Percentiles rank a stretch among this genome's conserved stretches.
Conservation (phyloP, 2,329 filamentous ascomycete species). For the Blumeria hordei region DNA sequence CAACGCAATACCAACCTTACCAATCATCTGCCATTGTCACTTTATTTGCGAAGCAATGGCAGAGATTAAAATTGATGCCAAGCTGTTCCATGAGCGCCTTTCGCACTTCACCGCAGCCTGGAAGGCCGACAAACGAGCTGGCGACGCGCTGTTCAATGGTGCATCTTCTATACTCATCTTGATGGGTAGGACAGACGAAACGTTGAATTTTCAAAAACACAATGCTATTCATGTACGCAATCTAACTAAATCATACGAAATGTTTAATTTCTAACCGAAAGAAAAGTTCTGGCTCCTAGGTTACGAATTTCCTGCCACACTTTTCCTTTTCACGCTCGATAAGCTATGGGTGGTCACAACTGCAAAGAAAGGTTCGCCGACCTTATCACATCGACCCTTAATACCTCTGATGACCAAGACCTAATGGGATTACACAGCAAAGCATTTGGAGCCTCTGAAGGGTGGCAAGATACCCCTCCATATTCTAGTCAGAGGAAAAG, state of each 20-base stretch:
- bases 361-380: slow-evolving; percentile 62
- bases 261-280: slow-evolving; percentile 3
- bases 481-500: slow-evolving; percentile 76
- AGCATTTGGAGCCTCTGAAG: slow-evolving; percentile 79
- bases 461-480: slow-evolving; percentile 82
- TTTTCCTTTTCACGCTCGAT: slow-evolving; percentile 79
- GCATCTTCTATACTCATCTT: slow-evolving; percentile 68
- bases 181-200: slow-evolving; percentile 88
- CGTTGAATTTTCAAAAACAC: slow-evolving; percentile 74
- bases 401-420: slow-evolving; percentile 4
- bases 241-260: neutral
- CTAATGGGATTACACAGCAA: slow-evolving; percentile 32
- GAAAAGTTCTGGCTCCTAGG: slow-evolving; percentile 85
- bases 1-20: too few species aligned
- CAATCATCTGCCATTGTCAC: too few species aligned
- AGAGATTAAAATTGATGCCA: slow-evolving; percentile 89
- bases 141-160: slow-evolving; percentile 65
- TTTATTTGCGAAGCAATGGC: slow-evolving; percentile 17
- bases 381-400: slow-evolving; percentile 3
- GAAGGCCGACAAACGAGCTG: slow-evolving; percentile 85
- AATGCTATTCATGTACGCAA: slow-evolving; percentile 75
- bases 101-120: slow-evolving; percentile 70
- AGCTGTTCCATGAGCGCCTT: slow-evolving; percentile 80
- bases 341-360: slow-evolving; percentile 83
- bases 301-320: slow-evolving; percentile 91